A percentile compares a stretch with the other conserved stretches of the same genome.
phyloP scores from a whole-genome alignment of 768 basidiomycete genomes.

The Rhodotorula toruloides region DNA sequence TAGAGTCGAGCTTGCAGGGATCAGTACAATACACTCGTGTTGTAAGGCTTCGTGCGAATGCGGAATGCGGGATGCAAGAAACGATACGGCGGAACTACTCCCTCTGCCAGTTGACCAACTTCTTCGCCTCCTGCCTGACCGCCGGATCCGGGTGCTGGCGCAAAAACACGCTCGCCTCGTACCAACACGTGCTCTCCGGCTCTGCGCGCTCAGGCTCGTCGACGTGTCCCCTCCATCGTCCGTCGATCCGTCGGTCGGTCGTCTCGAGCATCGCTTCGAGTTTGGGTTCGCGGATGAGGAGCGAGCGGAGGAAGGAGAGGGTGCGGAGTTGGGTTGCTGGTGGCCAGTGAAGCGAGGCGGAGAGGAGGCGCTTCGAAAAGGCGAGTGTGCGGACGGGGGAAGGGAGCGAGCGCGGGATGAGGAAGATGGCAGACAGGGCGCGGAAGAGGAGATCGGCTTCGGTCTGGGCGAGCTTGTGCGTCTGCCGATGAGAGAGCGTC shows the following conservation, averaged over 20 bases:
- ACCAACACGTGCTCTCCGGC: constrained; percentile 77
- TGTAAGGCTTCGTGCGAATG: too few species aligned
- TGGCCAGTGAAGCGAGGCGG: constrained; percentile 75
- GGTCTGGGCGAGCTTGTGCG: constrained; percentile 40
- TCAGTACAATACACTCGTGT: too few species aligned
- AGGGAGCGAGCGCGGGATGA: constrained; percentile 57
- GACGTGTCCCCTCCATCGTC: constrained; percentile 74
- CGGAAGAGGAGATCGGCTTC: constrained; percentile 69
- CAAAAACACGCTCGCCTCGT: constrained; percentile 67
- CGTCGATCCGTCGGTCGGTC: constrained; percentile 77
- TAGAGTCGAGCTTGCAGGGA: too few species aligned
- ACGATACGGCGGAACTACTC: constrained; percentile 1
- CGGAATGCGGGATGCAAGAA: background rate
- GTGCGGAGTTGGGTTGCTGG: constrained; percentile 60
- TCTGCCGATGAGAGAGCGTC: constrained; percentile 22
- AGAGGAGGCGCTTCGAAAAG: constrained; percentile 86
- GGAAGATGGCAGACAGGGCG: constrained; percentile 74
- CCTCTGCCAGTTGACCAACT: constrained; percentile 41
- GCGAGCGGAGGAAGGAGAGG: constrained; percentile 64
- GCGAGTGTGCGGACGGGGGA: constrained; percentile 74
- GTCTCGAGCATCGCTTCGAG: constrained; percentile 79
- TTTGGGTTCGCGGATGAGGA: constrained; percentile 71
- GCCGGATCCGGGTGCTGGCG: constrained; percentile 56
- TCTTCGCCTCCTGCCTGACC: constrained; percentile 62
- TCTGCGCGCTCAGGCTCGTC: constrained; percentile 65